Base-by-base conservation (phyloP, 78 protist species). In the Acrasis kona region DNA sequence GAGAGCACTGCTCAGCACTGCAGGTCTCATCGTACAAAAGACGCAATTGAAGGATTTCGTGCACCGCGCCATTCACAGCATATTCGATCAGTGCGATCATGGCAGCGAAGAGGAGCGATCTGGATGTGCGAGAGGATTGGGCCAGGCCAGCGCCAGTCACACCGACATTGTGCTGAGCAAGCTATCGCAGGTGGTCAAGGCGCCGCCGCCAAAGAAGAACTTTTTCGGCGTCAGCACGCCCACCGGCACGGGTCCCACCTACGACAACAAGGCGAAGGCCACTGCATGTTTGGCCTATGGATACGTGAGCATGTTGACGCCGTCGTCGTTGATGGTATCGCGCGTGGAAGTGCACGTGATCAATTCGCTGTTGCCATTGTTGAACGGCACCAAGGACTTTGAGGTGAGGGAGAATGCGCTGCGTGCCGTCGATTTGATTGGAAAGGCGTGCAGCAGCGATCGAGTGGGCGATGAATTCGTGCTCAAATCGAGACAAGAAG, bases 281-380 rank as follows among this genome's bases (percentile, higher is more conserved):
- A 65, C 78, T 28, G 78, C 78, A 70, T 70, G 41, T 28, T 61
- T 74, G 8, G 78, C 67, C 5, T 74, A 74, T 64, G 78, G 78
- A 7, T 5, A 74, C 70, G 31, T 74, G 8, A 5, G 65, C 7
- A 74, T 50, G 61, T 19, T 50, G 19, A 50, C 19, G 19, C 61
- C 61, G 19, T n/a, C 19, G 19, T n/a, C 19, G 34, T 50, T 50
- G 19, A 50, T 50, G 19, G 34, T 19, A n/a, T 50, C 61, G 19
- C 19, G 61, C 19, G 19, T 50, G 61, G 61, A 50, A 50, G 61
- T 50, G 61, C 19, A 50, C 19, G 19, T 50, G 34, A 50, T 50
- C 19, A 19, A 50, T n/a, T n/a, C 19, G 34, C 19, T 50, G 34
- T n/a, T 19, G 19, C 61, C 61, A 50, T n/a, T 19, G 19, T 50